phyloP scores from a whole-genome alignment of 345 rosid species.

The Salix caprea region DNA sequence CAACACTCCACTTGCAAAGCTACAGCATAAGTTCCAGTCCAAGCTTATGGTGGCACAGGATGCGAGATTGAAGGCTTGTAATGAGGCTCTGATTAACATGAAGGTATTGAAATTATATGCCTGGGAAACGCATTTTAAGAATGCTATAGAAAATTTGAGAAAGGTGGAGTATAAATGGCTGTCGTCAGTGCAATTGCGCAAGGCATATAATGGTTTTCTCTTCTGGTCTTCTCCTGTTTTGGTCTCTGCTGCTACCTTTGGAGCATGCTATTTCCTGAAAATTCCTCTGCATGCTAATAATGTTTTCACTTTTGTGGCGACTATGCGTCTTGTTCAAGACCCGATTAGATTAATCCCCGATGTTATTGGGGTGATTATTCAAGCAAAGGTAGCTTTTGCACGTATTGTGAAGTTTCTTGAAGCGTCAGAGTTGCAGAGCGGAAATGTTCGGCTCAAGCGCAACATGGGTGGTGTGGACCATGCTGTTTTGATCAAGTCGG shows the following conservation, averaged over 20 bases:
- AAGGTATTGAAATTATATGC: conserved; percentile 89
- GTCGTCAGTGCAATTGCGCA: conserved; percentile 73
- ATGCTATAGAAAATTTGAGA: conserved; percentile 67
- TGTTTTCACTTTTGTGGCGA: conserved; percentile 91
- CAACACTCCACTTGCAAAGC: conserved; percentile 86
- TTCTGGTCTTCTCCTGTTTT: conserved; percentile 90
- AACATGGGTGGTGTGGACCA: conserved; percentile 17
- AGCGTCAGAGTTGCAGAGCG: conserved; percentile 79
- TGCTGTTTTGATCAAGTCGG: conserved; percentile 52
- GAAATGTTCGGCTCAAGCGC: conserved; percentile 36
- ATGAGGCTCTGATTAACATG: conserved; percentile 86
- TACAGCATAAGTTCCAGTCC: conserved; percentile 79
- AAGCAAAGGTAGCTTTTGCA: conserved; percentile 80
- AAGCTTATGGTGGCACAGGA: conserved; percentile 80
- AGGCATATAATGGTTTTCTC: conserved; percentile 59
- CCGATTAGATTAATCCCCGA: conserved; percentile 80
- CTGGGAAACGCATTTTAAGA: conserved; percentile 88
- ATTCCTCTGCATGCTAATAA: conserved; percentile 77
- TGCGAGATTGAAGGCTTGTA: conserved; percentile 68
- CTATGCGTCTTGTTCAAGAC: conserved; percentile 84
- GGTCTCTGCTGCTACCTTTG: conserved; percentile 83
- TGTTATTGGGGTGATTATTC: conserved; percentile 76
- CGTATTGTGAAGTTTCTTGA: conserved; percentile 75
- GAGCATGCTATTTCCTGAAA: conserved; percentile 72
- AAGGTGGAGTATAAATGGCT: conserved; percentile 58